Base-by-base conservation (phyloP, 2,329 filamentous ascomycete genomes). In the Fonsecaea monophora region DNA sequence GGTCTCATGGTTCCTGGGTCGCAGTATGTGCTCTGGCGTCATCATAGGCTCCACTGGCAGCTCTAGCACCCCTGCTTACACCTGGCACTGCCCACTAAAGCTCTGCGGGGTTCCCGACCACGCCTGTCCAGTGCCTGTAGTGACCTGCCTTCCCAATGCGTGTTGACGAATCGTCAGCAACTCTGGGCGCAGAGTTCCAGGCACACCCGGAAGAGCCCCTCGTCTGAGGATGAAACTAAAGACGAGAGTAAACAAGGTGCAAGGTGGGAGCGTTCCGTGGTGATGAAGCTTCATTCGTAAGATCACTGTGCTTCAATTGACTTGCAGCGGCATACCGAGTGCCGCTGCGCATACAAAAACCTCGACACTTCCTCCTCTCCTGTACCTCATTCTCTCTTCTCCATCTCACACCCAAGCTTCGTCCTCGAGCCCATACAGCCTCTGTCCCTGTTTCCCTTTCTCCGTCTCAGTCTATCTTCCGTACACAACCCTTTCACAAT, bases 401-500 rank as follows among this genome's bases (percentile, higher is more conserved):
- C 42, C 45, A 30, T 61, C 59, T 40, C 32, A 48, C 21, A 53
- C 32, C 13, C 42, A 38, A 53, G 13, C 50, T 45, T 45, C 21
- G 15, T 34, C 53, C 56, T 48, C 37, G 15, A 30, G 12, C 60
- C 53, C 34, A 21, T 21, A 21, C 50, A n/a, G 21, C 30, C 50
- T 53, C 50, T 53, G 21, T 62, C 30, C 35, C 21, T 53, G 3
- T 13, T 37, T 40, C 53, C 30, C 42, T 42, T 38, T 59, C 25
- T 18, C 32, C 32, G 18, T 15, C 60, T 21, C 48, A 21, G 54
- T 21, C 53, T 32, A 55, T 53, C 15, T 37, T 45, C 58, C 48
- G 35, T 38, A 37, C 35, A n/a, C 40, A 48, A 18, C 30, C 32
- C 50, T 12, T 21, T 58, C 84, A 85, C 75, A 76, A 96, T 96